These are phyloP conservation scores for Debaryomyces tyrocola DNA, from an alignment of 805 yeast genomes.

Conservation along the genomic window DNA sequence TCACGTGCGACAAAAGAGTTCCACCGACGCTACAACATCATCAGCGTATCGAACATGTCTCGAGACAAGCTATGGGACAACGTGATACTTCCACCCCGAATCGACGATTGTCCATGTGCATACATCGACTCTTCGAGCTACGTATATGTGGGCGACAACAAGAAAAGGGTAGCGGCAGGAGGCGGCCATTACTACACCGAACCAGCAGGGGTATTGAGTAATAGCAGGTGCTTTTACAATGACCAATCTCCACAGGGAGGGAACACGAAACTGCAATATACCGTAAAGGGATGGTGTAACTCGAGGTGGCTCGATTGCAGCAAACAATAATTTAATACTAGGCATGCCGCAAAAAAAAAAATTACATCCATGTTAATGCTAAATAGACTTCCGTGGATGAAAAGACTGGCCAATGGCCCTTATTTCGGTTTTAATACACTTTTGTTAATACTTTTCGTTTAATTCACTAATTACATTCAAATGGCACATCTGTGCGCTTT, in stretches of 20 bases:
- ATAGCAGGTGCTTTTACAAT: slow-evolving; percentile 19
- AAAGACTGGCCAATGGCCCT: no score
- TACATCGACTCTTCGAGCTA: slow-evolving; percentile 21
- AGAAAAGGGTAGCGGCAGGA: slow-evolving; percentile 5
- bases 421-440: no score
- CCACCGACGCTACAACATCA: slow-evolving; percentile 20
- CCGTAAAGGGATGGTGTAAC: slow-evolving; percentile 53
- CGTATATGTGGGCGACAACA: slow-evolving; percentile 21
- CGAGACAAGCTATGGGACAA: slow-evolving; percentile 54
- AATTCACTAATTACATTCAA: no score
- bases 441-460: no score
- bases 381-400: no score
- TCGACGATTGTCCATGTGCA: slow-evolving; percentile 32
- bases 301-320: slow-evolving; percentile 38
- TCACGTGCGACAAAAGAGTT: slow-evolving; percentile 23
- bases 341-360: no score
- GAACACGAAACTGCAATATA: slow-evolving; percentile 43
- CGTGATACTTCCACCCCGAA: slow-evolving; percentile 53
- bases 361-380: no score
- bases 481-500: no score
- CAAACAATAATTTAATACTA: neutral
- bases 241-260: slow-evolving; percentile 40
- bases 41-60: slow-evolving; percentile 40
- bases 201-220: slow-evolving; percentile 36
- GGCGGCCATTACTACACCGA: slow-evolving; percentile 12